phyloP scores from a whole-genome alignment of 2,329 filamentous ascomycete species.

The Aspergillus novofumigatus region DNA sequence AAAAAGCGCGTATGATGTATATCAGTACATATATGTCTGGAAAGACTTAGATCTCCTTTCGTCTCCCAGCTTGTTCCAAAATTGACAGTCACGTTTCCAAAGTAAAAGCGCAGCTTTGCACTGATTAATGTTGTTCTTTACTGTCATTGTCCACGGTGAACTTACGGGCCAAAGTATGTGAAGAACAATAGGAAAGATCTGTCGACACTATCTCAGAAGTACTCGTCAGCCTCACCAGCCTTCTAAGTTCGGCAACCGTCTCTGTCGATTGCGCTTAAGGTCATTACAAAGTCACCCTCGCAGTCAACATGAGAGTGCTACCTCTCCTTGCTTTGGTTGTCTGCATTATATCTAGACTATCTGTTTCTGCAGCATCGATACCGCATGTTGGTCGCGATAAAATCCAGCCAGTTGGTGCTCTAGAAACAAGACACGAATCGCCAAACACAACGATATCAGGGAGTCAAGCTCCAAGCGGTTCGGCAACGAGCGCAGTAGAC shows the following conservation, averaged over 20 bases:
- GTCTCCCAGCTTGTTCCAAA: slow-evolving; percentile 1
- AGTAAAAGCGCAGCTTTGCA: slow-evolving; percentile 2
- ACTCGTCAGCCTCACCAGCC: neutral
- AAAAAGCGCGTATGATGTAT: neutral
- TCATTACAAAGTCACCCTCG: neutral
- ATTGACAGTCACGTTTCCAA: slow-evolving; percentile 12
- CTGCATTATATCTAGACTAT: slow-evolving; percentile 10
- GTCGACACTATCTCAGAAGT: neutral
- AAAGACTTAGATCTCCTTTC: slow-evolving; percentile 1
- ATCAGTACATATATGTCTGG: slow-evolving; percentile 12
- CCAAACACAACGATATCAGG: slow-evolving; percentile 11
- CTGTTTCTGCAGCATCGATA: slow-evolving; percentile 11
- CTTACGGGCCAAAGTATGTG: slow-evolving; percentile 7
- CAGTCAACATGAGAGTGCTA: slow-evolving; percentile 13
- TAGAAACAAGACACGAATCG: slow-evolving; percentile 6
- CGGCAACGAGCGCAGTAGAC: slow-evolving; percentile 5
- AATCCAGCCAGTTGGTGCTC: slow-evolving; percentile 1
- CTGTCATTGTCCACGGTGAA: slow-evolving; percentile 1
- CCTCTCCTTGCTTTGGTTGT: slow-evolving; percentile 8
- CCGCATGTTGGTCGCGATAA: slow-evolving; percentile 6
- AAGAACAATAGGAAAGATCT: slow-evolving; percentile 1
- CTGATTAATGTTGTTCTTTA: neutral
- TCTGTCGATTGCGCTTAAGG: neutral
- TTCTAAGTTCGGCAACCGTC: neutral
- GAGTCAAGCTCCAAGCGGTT: slow-evolving; percentile 2